phyloP scores from a whole-genome alignment of 2,329 filamentous ascomycete species.

The Hyphodiscus sp. region DNA sequence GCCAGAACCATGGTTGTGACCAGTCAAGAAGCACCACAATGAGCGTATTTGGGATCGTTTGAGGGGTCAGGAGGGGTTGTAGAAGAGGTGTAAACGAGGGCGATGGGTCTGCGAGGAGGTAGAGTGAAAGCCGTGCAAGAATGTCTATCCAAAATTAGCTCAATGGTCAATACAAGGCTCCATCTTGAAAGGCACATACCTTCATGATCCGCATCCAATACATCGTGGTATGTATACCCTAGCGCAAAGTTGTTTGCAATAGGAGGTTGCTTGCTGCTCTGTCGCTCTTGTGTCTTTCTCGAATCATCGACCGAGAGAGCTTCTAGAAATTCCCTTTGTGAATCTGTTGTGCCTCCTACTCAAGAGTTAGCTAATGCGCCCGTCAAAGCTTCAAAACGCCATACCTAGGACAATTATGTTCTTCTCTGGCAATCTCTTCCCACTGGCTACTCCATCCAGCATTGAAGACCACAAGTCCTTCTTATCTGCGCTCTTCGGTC shows the following conservation, averaged over 20 bases:
- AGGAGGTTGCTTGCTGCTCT: conserved; percentile 58
- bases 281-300: conserved; percentile 42
- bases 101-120: conserved; percentile 81
- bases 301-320: conserved; percentile 36
- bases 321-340: conserved; percentile 78
- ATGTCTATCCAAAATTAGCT: conserved; percentile 55
- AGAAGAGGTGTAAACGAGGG: conserved; percentile 77
- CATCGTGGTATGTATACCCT: conserved; percentile 92
- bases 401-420: conserved; percentile 79
- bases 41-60: conserved; percentile 78
- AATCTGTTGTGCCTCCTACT: conserved; percentile 72
- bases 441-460: conserved; percentile 84
- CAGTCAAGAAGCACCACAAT: conserved; percentile 92
- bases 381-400: conserved; percentile 19
- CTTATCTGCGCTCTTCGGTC: conserved; percentile 63
- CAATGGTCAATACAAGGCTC: not conserved
- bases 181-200: conserved; percentile 43
- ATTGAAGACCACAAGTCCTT: conserved; percentile 93
- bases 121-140: conserved; percentile 80
- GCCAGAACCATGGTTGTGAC: conserved; percentile 89
- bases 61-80: conserved; percentile 74
- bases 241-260: conserved; percentile 89
- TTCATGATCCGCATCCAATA: conserved; percentile 89
- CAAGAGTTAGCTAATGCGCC: conserved; percentile 21
- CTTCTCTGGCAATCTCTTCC: conserved; percentile 86